phyloP scores from a whole-genome alignment of 2,329 filamentous ascomycete species.

The Colletotrichum euphorbiae region DNA sequence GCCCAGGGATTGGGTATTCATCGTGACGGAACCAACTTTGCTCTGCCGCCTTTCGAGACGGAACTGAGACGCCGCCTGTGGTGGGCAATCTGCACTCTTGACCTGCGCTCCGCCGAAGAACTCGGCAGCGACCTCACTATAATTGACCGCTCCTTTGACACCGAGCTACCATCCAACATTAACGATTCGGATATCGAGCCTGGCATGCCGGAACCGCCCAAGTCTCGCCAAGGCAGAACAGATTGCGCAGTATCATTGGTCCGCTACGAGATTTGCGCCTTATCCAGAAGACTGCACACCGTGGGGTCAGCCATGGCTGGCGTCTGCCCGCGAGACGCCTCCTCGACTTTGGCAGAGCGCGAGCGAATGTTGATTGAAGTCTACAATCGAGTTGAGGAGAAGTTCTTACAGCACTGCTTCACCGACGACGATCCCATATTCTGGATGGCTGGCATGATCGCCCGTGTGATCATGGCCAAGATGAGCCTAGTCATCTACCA shows the following conservation, averaged over 20 bases:
- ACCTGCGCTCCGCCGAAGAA: slow-evolving; percentile 66
- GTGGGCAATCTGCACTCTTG: slow-evolving; percentile 70
- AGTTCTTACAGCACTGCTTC: slow-evolving; percentile 60
- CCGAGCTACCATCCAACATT: slow-evolving; percentile 61
- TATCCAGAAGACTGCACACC: slow-evolving; percentile 52
- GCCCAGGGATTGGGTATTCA: slow-evolving; percentile 72
- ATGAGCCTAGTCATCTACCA: slow-evolving; percentile 83
- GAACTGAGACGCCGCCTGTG: slow-evolving; percentile 71
- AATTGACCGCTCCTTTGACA: slow-evolving; percentile 57
- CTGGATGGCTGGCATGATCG: slow-evolving; percentile 76
- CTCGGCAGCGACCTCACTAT: slow-evolving; percentile 61
- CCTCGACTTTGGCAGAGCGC: slow-evolving; percentile 49
- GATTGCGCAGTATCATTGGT: slow-evolving; percentile 63
- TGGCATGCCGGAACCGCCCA: slow-evolving; percentile 59
- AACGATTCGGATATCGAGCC: slow-evolving; percentile 62
- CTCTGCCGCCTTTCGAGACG: slow-evolving; percentile 67
- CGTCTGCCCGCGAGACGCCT: slow-evolving; percentile 46
- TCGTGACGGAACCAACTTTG: slow-evolving; percentile 63
- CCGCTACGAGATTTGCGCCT: slow-evolving; percentile 62
- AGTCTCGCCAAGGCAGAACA: slow-evolving; percentile 61
- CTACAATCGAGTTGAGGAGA: slow-evolving; percentile 65
- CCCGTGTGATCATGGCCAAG: slow-evolving; percentile 80
- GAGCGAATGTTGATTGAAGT: slow-evolving; percentile 63
- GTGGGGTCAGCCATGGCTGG: slow-evolving; percentile 50
- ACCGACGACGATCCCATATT: slow-evolving; percentile 66